These are phyloP conservation scores for Anisodus acutangulus DNA, from an alignment of 257 asterid species.

Conservation along the genomic window DNA sequence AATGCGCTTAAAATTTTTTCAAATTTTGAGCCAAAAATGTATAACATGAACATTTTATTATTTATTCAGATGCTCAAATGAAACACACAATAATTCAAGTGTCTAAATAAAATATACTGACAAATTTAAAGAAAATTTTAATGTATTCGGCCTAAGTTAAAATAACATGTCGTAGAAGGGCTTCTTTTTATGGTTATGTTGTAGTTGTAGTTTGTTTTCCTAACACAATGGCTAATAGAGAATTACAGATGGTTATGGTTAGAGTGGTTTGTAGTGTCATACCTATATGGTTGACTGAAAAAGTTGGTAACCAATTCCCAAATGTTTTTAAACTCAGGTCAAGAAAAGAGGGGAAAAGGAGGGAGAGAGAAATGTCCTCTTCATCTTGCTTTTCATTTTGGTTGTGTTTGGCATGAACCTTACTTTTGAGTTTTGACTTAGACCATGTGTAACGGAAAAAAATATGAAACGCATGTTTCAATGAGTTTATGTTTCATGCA, in stretches of 20 bases:
- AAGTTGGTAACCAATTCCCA: constrained; percentile 37
- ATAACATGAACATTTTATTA: too few species aligned
- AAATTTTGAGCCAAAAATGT: too few species aligned
- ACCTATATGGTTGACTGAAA: constrained; percentile 38
- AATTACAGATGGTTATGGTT: constrained; percentile 30
- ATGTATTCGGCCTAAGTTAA: too few species aligned
- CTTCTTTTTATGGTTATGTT: constrained; percentile 5
- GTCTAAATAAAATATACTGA: too few species aligned
- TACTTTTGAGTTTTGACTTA: constrained; percentile 18
- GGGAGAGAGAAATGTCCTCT: background rate
- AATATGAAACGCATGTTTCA: background rate
- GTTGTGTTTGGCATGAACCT: background rate
- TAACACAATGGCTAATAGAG: background rate
- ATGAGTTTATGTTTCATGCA: background rate
- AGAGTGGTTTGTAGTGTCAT: constrained; percentile 32
- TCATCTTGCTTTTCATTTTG: background rate
- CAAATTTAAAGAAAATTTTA: too few species aligned
- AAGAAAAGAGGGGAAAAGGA: background rate
- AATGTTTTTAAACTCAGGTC: constrained; percentile 7
- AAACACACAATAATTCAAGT: too few species aligned
- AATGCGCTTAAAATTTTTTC: too few species aligned
- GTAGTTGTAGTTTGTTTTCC: constrained; percentile 23
- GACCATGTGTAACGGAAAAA: background rate
- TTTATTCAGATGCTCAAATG: too few species aligned
- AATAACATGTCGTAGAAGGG: background rate